phyloP scores from a whole-genome alignment of 73 alveolate species.

The Paramecium sexaurelia region DNA sequence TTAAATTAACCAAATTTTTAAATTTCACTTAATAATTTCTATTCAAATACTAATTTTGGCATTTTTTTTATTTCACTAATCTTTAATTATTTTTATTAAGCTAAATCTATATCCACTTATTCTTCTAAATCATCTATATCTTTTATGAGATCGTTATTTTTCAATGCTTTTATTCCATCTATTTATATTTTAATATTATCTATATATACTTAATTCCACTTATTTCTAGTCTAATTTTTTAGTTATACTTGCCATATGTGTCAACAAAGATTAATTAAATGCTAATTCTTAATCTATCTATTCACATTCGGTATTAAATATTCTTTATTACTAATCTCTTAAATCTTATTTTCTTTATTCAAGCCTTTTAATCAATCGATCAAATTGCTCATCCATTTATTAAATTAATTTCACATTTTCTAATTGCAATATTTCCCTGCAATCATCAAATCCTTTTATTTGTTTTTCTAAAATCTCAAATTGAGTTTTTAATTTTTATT shows the following conservation, averaged over 20 bases:
- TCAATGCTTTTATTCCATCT: not conserved
- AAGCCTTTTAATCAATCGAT: not conserved
- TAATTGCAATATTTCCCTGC: not conserved
- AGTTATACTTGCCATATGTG: not conserved
- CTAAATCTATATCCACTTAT: constrained; percentile 46
- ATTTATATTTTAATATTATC: not conserved
- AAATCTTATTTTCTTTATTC: constrained; percentile 5
- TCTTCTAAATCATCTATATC: constrained; percentile 44
- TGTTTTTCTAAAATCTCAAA: not conserved
- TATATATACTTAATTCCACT: not conserved
- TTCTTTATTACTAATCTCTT: not conserved
- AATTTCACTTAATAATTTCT: not conserved
- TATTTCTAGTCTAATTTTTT: not conserved
- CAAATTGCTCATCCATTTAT: constrained; percentile 33
- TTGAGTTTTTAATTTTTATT: not conserved
- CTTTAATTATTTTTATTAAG: not conserved
- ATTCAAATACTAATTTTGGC: constrained; percentile 22
- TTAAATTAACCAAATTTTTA: constrained; percentile 36
- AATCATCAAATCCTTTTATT: not conserved
- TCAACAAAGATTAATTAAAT: constrained; percentile 1
- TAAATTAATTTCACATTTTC: not conserved
- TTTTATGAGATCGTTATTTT: not conserved
- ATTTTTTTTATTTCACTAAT: not conserved
- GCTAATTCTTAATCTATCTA: not conserved
- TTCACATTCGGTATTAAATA: constrained; percentile 24